A percentile compares a stretch with the other conserved stretches of the same genome.
Conservation (phyloP, 1,139 yeast genomes). For the Pichia sp. region DNA sequence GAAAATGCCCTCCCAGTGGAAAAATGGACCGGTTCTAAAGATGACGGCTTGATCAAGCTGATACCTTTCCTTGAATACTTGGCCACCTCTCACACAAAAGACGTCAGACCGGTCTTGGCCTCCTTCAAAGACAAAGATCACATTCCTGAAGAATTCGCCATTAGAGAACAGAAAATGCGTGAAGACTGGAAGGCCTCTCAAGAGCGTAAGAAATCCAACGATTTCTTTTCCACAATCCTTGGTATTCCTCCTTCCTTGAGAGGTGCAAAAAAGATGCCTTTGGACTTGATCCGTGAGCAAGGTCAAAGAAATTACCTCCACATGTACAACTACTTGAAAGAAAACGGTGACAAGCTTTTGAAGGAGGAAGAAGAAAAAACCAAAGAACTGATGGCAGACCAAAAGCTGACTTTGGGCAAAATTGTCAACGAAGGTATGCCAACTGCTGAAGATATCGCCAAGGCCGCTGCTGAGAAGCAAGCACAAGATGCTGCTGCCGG, state of each 20-base stretch:
- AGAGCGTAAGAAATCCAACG: constrained; percentile 20
- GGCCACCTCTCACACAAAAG: constrained; percentile 86
- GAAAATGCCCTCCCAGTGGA: constrained; percentile 82
- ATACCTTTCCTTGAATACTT: constrained; percentile 93
- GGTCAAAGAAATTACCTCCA: constrained; percentile 87
- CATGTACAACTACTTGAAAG: constrained; percentile 77
- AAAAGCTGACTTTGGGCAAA: constrained; percentile 74
- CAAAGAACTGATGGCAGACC: constrained; percentile 76
- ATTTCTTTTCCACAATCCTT: constrained; percentile 40
- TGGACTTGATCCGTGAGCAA: constrained; percentile 85
- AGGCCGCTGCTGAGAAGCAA: constrained; percentile 39
- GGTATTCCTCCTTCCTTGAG: constrained; percentile 54
- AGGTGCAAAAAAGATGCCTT: constrained; percentile 72
- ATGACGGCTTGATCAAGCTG: constrained; percentile 69
- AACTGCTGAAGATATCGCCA: constrained; percentile 78
- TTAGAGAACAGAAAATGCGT: constrained; percentile 74
- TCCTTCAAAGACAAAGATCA: constrained; percentile 63
- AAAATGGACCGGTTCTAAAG: constrained; percentile 84
- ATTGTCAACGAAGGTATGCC: constrained; percentile 83
- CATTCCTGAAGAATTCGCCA: constrained; percentile 73
- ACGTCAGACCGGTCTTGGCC: constrained; percentile 81
- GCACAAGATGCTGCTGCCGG: constrained; percentile 14
- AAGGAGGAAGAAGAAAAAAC: constrained; percentile 76
- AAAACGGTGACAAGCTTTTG: constrained; percentile 82
- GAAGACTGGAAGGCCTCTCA: constrained; percentile 67